These are phyloP conservation scores for Cystoisospora suis DNA, from an alignment of 169 alveolate species.

Conservation along the genomic window DNA sequence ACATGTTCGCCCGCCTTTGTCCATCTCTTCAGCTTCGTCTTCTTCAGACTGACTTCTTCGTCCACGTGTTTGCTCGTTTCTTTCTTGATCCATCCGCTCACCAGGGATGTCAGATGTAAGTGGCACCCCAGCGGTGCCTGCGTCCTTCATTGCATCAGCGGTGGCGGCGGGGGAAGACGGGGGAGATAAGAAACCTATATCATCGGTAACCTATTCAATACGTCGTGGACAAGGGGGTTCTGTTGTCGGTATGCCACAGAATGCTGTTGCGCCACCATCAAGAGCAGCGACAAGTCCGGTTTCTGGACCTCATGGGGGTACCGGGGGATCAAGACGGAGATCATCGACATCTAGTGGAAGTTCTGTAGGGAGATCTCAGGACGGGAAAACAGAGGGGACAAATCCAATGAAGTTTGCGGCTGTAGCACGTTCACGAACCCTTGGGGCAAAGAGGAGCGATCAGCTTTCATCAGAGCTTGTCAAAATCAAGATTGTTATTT, in stretches of 20 bases:
- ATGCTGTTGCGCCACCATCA: no score
- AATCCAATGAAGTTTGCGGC: background rate
- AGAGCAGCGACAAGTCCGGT: no score
- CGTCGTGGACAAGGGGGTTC: background rate
- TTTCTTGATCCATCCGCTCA: background rate
- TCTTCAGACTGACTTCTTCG: background rate
- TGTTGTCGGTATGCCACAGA: background rate
- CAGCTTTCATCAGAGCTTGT: background rate
- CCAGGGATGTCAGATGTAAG: background rate
- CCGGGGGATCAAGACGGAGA: background rate
- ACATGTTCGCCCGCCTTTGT: no score
- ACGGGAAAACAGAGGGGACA: background rate
- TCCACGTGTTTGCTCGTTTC: background rate
- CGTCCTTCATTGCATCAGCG: background rate
- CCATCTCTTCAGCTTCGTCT: no score
- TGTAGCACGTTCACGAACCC: background rate
- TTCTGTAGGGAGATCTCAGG: background rate
- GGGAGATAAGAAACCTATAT: background rate
- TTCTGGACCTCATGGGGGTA: no score
- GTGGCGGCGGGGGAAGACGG: slow-evolving; percentile 9
- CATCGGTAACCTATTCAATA: background rate
- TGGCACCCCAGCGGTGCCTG: background rate
- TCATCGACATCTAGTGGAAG: no score
- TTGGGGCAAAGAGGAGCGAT: background rate
- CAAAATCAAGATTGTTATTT: slow-evolving; percentile 21